Percentiles rank a stretch among this genome's conserved stretches.
phyloP scores from a whole-genome alignment of 495 filamentous ascomycete species.

The Annulohypoxylon bovei region DNA sequence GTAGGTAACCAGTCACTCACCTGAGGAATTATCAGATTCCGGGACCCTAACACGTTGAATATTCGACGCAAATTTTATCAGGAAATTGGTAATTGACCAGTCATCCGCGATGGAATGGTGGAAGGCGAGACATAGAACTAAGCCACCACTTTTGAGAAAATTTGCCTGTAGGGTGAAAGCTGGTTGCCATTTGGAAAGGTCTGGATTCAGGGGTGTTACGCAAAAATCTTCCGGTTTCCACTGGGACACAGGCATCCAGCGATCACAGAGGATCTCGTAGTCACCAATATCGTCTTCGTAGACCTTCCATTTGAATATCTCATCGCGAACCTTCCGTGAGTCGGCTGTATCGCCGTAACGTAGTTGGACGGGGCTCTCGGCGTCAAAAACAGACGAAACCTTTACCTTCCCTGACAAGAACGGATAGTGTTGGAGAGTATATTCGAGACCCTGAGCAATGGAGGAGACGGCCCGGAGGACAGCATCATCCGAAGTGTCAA shows the following conservation, averaged over 20 bases:
- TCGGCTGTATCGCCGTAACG: background rate
- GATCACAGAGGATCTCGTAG: background rate
- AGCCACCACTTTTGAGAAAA: background rate
- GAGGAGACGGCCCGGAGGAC: background rate
- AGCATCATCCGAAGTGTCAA: background rate
- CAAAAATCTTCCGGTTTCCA: background rate
- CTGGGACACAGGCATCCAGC: background rate
- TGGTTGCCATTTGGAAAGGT: background rate
- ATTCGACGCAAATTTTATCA: background rate
- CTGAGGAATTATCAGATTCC: too few relatives aligned
- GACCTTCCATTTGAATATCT: background rate
- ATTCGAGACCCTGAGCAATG: background rate
- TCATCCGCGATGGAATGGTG: background rate
- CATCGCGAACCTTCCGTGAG: background rate
- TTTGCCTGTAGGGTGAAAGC: constrained; percentile 1
- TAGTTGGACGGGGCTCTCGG: background rate
- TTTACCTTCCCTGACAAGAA: background rate
- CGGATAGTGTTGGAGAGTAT: background rate
- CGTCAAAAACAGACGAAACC: background rate
- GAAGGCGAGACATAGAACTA: background rate
- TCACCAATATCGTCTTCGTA: background rate
- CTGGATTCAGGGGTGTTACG: background rate
- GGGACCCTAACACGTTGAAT: background rate
- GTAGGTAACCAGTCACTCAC: too few relatives aligned
- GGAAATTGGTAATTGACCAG: background rate